Conservation (phyloP, 139 green algal genomes). For the Closterium sp. region DNA sequence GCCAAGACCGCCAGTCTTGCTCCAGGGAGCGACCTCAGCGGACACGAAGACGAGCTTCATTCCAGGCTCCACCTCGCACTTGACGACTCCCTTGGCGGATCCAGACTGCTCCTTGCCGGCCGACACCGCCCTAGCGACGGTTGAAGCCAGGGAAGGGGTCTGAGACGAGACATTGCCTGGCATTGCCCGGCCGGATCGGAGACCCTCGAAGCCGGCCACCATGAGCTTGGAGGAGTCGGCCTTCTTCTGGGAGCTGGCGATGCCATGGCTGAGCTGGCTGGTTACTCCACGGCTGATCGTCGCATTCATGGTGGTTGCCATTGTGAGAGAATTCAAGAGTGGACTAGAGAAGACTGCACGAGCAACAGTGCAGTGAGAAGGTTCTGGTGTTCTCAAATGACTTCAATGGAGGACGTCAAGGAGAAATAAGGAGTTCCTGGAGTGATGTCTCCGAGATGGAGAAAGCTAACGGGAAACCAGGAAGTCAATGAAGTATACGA, state of each 20-base stretch:
- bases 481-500: neutral
- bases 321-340: neutral
- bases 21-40: conserved; percentile 76
- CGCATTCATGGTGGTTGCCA: neutral
- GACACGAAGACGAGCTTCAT: conserved; percentile 70
- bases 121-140: neutral
- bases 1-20: conserved; percentile 85
- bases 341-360: too few relatives aligned
- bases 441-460: neutral
- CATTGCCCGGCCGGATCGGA: neutral
- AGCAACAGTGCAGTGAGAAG: too few relatives aligned
- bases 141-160: neutral
- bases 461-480: neutral
- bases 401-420: neutral
- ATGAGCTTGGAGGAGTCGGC: neutral
- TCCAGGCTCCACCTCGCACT: conserved; percentile 27
- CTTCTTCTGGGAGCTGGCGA: neutral
- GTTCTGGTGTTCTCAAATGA: too few relatives aligned
- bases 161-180: neutral
- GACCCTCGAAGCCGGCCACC: neutral
- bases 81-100: neutral
- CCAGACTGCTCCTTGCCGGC: neutral
- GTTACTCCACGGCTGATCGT: neutral
- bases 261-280: neutral
- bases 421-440: neutral